A percentile compares a stretch with the other conserved stretches of the same genome.
These are phyloP conservation scores for Graphilbum fragrans DNA, from an alignment of 2,329 filamentous ascomycete species.

Conservation along the genomic window DNA sequence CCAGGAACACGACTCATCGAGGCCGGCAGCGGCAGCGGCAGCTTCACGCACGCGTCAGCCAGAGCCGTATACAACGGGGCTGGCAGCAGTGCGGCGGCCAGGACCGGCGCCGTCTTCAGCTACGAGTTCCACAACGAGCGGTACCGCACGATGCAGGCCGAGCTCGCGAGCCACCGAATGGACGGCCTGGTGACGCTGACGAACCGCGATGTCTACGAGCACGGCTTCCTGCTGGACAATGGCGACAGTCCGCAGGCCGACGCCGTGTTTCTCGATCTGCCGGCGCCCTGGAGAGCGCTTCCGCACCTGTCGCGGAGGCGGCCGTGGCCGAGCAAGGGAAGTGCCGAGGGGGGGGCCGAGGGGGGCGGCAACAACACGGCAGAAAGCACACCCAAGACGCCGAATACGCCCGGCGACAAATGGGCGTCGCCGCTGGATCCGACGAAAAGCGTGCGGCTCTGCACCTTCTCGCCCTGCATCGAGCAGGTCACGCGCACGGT, in stretches of 20 bases:
- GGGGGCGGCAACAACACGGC: slow-evolving; percentile 5
- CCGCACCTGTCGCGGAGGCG: slow-evolving; percentile 55
- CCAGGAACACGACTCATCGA: slow-evolving; percentile 67
- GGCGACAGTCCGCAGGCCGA: slow-evolving; percentile 50
- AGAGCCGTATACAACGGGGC: slow-evolving; percentile 62
- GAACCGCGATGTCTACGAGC: slow-evolving; percentile 67
- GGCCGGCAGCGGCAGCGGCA: slow-evolving; percentile 71
- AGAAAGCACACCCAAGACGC: slow-evolving; percentile 9
- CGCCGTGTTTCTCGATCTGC: slow-evolving; percentile 67
- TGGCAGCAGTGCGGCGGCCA: slow-evolving; percentile 18
- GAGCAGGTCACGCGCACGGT: slow-evolving; percentile 89
- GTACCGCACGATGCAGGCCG: slow-evolving; percentile 54
- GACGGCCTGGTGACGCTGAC: slow-evolving; percentile 53
- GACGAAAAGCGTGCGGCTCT: slow-evolving; percentile 62
- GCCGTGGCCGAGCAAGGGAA: slow-evolving; percentile 5
- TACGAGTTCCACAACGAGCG: slow-evolving; percentile 72
- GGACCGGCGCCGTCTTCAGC: slow-evolving; percentile 61
- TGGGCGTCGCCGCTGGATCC: slow-evolving; percentile 59
- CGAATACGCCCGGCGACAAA: slow-evolving; percentile 3
- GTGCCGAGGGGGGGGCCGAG: slow-evolving; percentile 9
- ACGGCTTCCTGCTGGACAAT: slow-evolving; percentile 55
- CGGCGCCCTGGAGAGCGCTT: slow-evolving; percentile 69
- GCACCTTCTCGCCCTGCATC: slow-evolving; percentile 93
- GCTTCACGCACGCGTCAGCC: slow-evolving; percentile 69
- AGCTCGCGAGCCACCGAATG: slow-evolving; percentile 57